Percentiles rank a stretch among this genome's conserved stretches.
Evolutionary conservation across 768 basidiomycete genomes (phyloP).

Genomic region (Melanogaster broomeanus): DNA sequence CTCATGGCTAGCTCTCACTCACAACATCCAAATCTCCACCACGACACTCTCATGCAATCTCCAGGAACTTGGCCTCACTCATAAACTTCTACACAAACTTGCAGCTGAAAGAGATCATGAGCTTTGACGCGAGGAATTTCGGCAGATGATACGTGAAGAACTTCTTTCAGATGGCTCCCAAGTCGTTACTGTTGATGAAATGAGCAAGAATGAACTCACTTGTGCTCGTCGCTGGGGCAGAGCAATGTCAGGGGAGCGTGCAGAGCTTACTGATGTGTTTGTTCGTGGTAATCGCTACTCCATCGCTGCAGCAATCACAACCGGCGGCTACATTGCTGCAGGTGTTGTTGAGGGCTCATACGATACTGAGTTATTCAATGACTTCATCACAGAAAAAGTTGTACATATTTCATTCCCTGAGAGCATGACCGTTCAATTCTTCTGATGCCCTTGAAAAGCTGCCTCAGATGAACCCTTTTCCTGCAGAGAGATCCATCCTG

Average conservation of each 20-base stretch:
- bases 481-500: too few species aligned
- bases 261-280: too few species aligned
- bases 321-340: too few species aligned
- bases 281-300: too few species aligned
- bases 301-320: too few species aligned
- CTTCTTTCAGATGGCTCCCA: not conserved
- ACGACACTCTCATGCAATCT: not conserved
- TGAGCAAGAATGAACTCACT: not conserved
- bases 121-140: not conserved
- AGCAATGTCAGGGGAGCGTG: too few species aligned
- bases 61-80: not conserved
- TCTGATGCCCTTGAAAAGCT: too few species aligned
- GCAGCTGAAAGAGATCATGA: not conserved
- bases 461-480: too few species aligned
- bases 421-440: too few species aligned
- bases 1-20: conserved; percentile 21
- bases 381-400: not conserved
- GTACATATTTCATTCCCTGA: not conserved
- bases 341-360: too few species aligned
- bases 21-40: conserved; percentile 21
- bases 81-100: not conserved
- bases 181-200: conserved; percentile 1
- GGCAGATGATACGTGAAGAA: not conserved
- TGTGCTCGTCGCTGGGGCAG: not conserved
- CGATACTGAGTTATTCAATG: too few species aligned